A percentile compares a stretch with the other conserved stretches of the same genome.
Evolutionary conservation across 2,329 filamentous ascomycete genomes (phyloP).

Genomic region (Chaetomiaceae sp.): DNA sequence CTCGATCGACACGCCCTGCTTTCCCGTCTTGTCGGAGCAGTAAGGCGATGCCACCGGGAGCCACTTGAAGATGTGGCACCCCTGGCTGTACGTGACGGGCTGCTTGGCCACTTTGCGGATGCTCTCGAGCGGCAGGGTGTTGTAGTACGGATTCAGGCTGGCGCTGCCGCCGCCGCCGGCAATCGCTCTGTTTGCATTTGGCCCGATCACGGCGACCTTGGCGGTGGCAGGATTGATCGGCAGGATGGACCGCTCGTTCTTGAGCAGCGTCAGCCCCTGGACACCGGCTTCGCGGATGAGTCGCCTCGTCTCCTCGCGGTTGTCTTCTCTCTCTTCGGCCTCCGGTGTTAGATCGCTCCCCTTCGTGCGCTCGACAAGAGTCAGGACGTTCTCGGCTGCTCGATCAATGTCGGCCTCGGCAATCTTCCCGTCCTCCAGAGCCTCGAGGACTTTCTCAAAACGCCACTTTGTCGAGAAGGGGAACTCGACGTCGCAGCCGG

Average conservation of each 20-base stretch:
- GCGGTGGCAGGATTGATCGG: slow-evolving; percentile 50
- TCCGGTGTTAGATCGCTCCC: slow-evolving; percentile 53
- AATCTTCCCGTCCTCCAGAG: slow-evolving; percentile 44
- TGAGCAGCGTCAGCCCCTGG: slow-evolving; percentile 58
- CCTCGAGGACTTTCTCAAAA: slow-evolving; percentile 50
- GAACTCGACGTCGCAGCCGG: slow-evolving; percentile 54
- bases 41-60: slow-evolving; percentile 55
- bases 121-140: slow-evolving; percentile 57
- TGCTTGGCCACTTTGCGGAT: slow-evolving; percentile 49
- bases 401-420: slow-evolving; percentile 45
- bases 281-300: slow-evolving; percentile 56
- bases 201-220: slow-evolving; percentile 60
- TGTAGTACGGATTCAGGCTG: slow-evolving; percentile 63
- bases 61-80: slow-evolving; percentile 61
- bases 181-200: slow-evolving; percentile 61
- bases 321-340: slow-evolving; percentile 49
- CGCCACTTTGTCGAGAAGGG: slow-evolving; percentile 50
- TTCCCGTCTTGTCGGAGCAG: slow-evolving; percentile 50
- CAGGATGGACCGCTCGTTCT: slow-evolving; percentile 54
- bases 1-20: slow-evolving; percentile 56
- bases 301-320: slow-evolving; percentile 51
- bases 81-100: slow-evolving; percentile 54
- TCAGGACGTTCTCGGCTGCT: slow-evolving; percentile 54
- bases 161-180: slow-evolving; percentile 64
- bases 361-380: slow-evolving; percentile 55